Conservation (phyloP, 83 land plant genomes). For the Larix sibirica region DNA sequence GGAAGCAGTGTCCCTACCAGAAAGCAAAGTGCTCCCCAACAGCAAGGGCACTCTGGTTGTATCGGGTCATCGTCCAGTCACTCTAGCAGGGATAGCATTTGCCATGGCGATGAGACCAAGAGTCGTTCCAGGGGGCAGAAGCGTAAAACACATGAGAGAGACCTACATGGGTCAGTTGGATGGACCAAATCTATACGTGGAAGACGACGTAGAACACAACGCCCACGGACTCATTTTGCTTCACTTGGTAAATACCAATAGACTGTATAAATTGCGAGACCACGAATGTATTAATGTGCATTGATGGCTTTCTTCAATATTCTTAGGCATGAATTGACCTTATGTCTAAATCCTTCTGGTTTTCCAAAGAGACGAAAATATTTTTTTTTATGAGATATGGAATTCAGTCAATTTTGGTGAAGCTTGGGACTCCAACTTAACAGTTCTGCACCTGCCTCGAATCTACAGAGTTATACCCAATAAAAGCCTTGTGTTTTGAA, state of each 20-base stretch:
- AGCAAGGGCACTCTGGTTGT: slow-evolving; percentile 1
- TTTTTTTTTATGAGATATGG: no score
- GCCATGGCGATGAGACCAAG: slow-evolving; percentile 12
- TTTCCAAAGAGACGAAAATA: no score
- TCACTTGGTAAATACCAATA: slow-evolving; percentile 2
- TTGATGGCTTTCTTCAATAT: slow-evolving; percentile 13
- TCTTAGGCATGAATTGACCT: slow-evolving; percentile 3
- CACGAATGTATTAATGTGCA: slow-evolving; percentile 8
- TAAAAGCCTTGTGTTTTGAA: no score
- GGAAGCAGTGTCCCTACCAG: not conserved
- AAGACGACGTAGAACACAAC: slow-evolving; percentile 18
- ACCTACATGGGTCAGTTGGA: not conserved
- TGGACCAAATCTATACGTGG: slow-evolving; percentile 18
- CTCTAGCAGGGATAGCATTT: slow-evolving; percentile 15
- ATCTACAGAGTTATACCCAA: no score
- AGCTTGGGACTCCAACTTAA: no score
- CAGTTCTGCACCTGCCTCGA: no score
- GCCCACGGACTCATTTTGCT: not conserved
- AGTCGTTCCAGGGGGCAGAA: not conserved
- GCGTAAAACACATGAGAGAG: not conserved
- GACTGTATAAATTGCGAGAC: not conserved
- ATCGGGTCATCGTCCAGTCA: slow-evolving; percentile 8
- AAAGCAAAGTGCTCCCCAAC: slow-evolving; percentile 2
- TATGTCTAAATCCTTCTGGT: no score
- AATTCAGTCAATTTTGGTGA: no score